Conservation (phyloP, 2,329 filamentous ascomycete genomes). For the Colletotrichum liriopes region DNA sequence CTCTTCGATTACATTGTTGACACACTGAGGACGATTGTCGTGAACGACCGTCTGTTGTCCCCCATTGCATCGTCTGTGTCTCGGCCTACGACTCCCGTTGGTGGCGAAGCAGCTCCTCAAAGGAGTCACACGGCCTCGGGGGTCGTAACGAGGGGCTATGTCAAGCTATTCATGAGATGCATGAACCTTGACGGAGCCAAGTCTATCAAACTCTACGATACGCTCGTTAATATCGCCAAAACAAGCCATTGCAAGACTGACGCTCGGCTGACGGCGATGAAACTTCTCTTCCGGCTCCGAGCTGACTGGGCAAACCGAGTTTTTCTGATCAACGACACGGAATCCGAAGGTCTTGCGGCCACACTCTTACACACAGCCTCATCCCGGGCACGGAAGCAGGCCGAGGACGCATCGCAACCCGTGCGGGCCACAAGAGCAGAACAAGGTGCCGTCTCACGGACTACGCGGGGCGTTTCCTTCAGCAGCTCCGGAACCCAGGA, state of each 20-base stretch:
- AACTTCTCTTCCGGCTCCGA: constrained; percentile 84
- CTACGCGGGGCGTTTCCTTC: constrained; percentile 68
- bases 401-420: constrained; percentile 66
- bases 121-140: constrained; percentile 73
- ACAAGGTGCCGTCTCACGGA: constrained; percentile 56
- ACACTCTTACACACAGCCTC: constrained; percentile 77
- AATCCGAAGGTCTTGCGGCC: constrained; percentile 81
- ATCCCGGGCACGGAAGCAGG: constrained; percentile 65
- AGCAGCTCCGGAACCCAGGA: constrained; percentile 63
- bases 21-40: constrained; percentile 66
- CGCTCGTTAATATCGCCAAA: constrained; percentile 75
- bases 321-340: constrained; percentile 78
- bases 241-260: constrained; percentile 74
- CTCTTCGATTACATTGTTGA: constrained; percentile 74
- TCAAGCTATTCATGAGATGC: constrained; percentile 82
- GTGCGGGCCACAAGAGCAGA: constrained; percentile 63
- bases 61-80: constrained; percentile 53
- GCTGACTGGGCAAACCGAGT: constrained; percentile 86
- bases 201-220: constrained; percentile 73
- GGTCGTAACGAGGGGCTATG: constrained; percentile 79
- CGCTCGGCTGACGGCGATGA: constrained; percentile 82
- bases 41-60: constrained; percentile 63
- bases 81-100: constrained; percentile 48
- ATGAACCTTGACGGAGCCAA: constrained; percentile 78
- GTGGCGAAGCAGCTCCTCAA: constrained; percentile 45